phyloP scores from a whole-genome alignment of 805 yeast species.

The Kluyveromyces dobzhanskii region DNA sequence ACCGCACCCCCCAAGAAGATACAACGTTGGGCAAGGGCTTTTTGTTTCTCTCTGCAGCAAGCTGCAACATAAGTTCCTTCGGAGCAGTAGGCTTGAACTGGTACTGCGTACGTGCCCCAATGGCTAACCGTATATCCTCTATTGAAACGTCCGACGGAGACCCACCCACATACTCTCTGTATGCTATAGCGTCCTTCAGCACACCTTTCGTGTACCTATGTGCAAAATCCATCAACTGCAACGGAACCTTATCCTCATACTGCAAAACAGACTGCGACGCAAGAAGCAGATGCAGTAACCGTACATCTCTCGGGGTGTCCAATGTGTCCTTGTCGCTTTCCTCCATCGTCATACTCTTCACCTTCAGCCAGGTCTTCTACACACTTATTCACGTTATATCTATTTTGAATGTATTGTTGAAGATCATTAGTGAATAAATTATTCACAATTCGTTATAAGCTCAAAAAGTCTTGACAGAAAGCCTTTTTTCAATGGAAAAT shows the following conservation, averaged over 20 bases:
- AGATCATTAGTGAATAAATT: too few relatives aligned
- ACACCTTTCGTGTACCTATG: conserved; percentile 79
- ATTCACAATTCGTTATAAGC: too few relatives aligned
- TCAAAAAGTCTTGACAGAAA: too few relatives aligned
- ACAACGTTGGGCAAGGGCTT: conserved; percentile 86
- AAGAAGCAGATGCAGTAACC: conserved; percentile 78
- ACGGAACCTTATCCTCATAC: conserved; percentile 92
- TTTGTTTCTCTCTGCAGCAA: conserved; percentile 88
- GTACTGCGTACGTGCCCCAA: conserved; percentile 88
- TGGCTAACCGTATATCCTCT: conserved; percentile 87
- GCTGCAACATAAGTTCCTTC: conserved; percentile 78
- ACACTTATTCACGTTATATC: too few relatives aligned
- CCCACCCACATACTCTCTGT: conserved; percentile 68
- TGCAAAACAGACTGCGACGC: conserved; percentile 89
- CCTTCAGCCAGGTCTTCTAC: too few relatives aligned
- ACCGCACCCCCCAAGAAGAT: conserved; percentile 82
- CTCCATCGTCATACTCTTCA: background rate
- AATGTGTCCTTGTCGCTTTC: background rate
- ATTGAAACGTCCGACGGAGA: conserved; percentile 50
- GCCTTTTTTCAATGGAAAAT: too few relatives aligned
- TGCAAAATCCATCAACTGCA: conserved; percentile 96
- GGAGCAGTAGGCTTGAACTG: conserved; percentile 93
- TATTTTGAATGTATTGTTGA: too few relatives aligned
- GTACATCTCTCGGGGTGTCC: conserved; percentile 73
- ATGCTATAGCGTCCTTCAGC: conserved; percentile 79